Percentiles rank a stretch among this genome's conserved stretches.
phyloP scores from a whole-genome alignment of 176 grass and related monocot species.

The Oryza meyeriana region DNA sequence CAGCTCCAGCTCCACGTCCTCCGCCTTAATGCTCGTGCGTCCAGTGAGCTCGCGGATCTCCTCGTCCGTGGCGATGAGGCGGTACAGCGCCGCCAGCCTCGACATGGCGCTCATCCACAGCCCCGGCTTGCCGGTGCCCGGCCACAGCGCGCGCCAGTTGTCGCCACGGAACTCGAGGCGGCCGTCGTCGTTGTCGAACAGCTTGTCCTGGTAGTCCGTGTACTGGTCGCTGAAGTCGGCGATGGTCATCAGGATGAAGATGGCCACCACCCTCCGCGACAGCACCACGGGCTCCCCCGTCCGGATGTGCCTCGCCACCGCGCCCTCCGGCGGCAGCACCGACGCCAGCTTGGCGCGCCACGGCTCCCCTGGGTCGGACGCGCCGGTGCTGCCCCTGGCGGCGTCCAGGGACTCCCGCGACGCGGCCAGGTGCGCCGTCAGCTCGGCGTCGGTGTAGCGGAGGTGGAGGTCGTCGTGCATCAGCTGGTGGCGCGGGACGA shows the following conservation, averaged over 20 bases:
- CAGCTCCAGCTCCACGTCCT: slow-evolving; percentile 44
- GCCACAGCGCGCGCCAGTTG: slow-evolving; percentile 66
- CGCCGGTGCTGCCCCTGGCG: slow-evolving; percentile 7
- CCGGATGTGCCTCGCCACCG: slow-evolving; percentile 54
- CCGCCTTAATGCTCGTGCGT: not conserved
- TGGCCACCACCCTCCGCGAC: slow-evolving; percentile 42
- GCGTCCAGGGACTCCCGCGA: slow-evolving; percentile 38
- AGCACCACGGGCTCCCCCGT: slow-evolving; percentile 65
- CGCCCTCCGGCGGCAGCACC: slow-evolving; percentile 48
- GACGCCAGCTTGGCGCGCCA: slow-evolving; percentile 56
- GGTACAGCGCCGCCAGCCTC: slow-evolving; percentile 50
- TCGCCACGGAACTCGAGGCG: slow-evolving; percentile 53
- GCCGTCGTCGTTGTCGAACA: slow-evolving; percentile 56
- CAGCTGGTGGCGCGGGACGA: slow-evolving; percentile 68
- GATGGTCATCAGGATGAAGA: slow-evolving; percentile 70
- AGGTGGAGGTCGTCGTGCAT: slow-evolving; percentile 52
- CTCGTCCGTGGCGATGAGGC: slow-evolving; percentile 53
- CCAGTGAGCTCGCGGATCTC: not conserved
- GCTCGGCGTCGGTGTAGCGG: slow-evolving; percentile 47
- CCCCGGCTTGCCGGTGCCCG: slow-evolving; percentile 58
- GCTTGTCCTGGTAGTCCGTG: slow-evolving; percentile 75
- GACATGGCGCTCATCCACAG: slow-evolving; percentile 73
- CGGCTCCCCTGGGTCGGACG: not conserved
- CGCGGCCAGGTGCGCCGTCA: slow-evolving; percentile 32
- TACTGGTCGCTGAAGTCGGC: slow-evolving; percentile 81